Evolutionary conservation across 257 asterid genomes (phyloP), one percentile per base, ranked within the genome.

Genomic region (Salvia miltiorrhiza): DNA sequence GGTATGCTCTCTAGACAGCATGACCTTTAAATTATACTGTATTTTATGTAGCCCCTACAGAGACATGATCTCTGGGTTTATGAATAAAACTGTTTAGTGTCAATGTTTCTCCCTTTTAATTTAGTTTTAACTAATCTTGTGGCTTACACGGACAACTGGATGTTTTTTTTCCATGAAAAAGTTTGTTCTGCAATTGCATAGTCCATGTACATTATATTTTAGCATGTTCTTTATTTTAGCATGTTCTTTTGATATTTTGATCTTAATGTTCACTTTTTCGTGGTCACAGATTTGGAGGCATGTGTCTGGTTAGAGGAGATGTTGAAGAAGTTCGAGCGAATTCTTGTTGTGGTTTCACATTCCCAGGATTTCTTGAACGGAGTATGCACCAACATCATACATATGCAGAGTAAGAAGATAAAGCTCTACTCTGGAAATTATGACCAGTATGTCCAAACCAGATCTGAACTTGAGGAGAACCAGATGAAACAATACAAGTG

Each of bases 261-360:
- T 54, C 43, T 60, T 39, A 63, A 41, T 33, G 17, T 63, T 72
- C n/a, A 14, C 3, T 1, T 9, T 53, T 23, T 13, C 68, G 12
- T 11, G 20, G 43, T 67, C 48, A 55, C 90, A 94, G 99, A 94
- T 70, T 77, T 94, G 73, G 97, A 94, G 73, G 99, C 99, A 44
- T 94, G 99, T 40, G 99, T 94, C 57, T 94, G 99, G 99, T 72
- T 94, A 37, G 99, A 94, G 73, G 99, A 94, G 82, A 91, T 81
- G 1, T 68, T 94, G 79, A 94, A 94, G 81, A 94, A 79, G 4
- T 89, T 94, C n/a, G 94, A 89, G 9, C 86, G 97, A 1, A 94
- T 94, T 72, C 87, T 94, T 41, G 99, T 94, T 2, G 99, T 94
- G 77, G 90, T 94, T 32, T 94, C 99, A 33, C 99, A 94, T 78